A percentile compares a stretch with the other conserved stretches of the same genome.
phyloP scores from a whole-genome alignment of 345 rosid genomes.

The Toxicodendron radicans region DNA sequence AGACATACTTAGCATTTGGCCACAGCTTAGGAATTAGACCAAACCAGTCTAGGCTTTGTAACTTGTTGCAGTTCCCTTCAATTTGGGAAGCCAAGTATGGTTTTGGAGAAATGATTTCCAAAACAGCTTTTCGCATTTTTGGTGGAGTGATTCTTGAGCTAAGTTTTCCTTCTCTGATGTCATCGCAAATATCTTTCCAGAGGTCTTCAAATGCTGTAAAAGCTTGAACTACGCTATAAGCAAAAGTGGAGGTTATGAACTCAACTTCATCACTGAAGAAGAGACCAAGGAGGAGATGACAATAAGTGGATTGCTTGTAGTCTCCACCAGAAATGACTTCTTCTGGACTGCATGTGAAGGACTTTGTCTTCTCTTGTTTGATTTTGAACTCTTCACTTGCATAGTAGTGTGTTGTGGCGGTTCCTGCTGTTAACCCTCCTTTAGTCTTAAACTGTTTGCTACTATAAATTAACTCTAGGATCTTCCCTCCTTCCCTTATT shows the following conservation, averaged over 20 bases:
- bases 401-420: slow-evolving; percentile 89
- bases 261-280: slow-evolving; percentile 55
- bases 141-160: slow-evolving; percentile 54
- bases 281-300: slow-evolving; percentile 90
- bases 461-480: slow-evolving; percentile 85
- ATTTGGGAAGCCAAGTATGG: slow-evolving; percentile 54
- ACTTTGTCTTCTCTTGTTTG: slow-evolving; percentile 69
- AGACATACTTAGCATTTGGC: slow-evolving; percentile 87
- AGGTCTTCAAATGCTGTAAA: slow-evolving; percentile 65
- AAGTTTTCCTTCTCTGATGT: slow-evolving; percentile 58
- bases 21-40: slow-evolving; percentile 65
- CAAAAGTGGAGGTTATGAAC: slow-evolving; percentile 82
- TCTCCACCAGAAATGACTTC: slow-evolving; percentile 81
- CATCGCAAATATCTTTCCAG: slow-evolving; percentile 72
- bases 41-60: slow-evolving; percentile 50
- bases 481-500: slow-evolving; percentile 74
- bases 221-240: slow-evolving; percentile 83
- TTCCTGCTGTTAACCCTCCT: slow-evolving; percentile 75
- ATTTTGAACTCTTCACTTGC: slow-evolving; percentile 84
- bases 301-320: slow-evolving; percentile 77
- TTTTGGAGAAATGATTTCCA: slow-evolving; percentile 53
- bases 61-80: slow-evolving; percentile 46
- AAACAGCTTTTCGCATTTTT: slow-evolving; percentile 56
- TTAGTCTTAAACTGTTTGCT: slow-evolving; percentile 72
- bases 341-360: slow-evolving; percentile 82